Base-by-base conservation (phyloP, 768 basidiomycete genomes). In the Galerina marginata region DNA sequence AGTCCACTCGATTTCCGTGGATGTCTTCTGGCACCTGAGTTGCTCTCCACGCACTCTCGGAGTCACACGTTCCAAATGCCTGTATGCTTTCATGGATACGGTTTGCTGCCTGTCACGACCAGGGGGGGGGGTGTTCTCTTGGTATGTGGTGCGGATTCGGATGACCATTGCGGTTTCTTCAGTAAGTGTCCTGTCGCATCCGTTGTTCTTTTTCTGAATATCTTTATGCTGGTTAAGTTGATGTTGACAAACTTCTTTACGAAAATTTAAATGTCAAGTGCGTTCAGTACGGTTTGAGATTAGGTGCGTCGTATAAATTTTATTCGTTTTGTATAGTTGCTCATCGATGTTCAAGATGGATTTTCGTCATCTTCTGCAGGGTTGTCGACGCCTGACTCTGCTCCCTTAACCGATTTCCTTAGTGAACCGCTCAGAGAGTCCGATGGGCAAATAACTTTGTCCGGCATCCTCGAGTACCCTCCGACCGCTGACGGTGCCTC, bases 21-120 rank as follows among this genome's bases (percentile, higher is more conserved):
- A 10, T 45, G 9, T 44, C 33, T 26, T 46, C 29, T 56, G 3
- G 14, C 44, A 7, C 43, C 54, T 4, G 33, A 5, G 4, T 9
- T 45, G 2, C 33, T 56, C 14, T 5, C 10, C 3, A 46, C 37
- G 43, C 44, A 56, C 36, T 45, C 43, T 12, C 6, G 25, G 7
- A 56, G 4, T 9, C 54, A 56, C 16, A 36, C 6, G 4, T 56
- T 56, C 20, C 14, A 10, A 7, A 45, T 56, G 54, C 54, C 54
- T 5, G 36, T n/a, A 10, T 56, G 54, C 33, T 56, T 56, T 29
- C 54, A 56, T 36, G 54, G 54, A 2, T n/a, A 15, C 6, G 44
- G 46, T 4, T 6, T 9, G 3, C 45, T 6, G 6, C 12, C 37
- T n/a, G 26, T 46, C 7, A 4, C 37, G 7, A 10, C 2, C 6